phyloP scores from a whole-genome alignment of 148 eudicot genomes.

The Rhododendron williamsianum region DNA sequence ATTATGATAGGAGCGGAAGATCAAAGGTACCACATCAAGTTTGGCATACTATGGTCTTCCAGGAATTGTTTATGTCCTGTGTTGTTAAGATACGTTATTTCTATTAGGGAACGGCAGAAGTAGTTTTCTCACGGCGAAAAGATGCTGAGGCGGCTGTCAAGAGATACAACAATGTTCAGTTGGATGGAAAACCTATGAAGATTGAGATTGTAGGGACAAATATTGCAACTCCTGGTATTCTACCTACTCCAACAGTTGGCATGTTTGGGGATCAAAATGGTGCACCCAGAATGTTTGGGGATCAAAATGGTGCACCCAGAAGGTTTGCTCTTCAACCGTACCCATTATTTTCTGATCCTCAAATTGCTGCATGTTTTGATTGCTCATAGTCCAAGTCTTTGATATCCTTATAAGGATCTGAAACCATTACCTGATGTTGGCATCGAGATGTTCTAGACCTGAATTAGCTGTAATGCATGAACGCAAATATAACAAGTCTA shows the following conservation, averaged over 20 bases:
- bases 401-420: neutral
- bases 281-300: constrained; percentile 22
- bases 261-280: constrained; percentile 20
- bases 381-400: neutral
- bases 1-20: constrained; percentile 43
- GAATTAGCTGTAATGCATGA: neutral
- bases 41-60: constrained; percentile 13
- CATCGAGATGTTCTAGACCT: neutral
- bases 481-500: neutral
- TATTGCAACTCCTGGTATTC: constrained; percentile 13
- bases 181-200: constrained; percentile 53
- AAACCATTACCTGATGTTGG: neutral
- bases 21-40: constrained; percentile 30
- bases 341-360: neutral
- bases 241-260: constrained; percentile 13
- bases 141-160: constrained; percentile 44
- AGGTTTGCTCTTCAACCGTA: constrained; percentile 15
- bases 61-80: constrained; percentile 12
- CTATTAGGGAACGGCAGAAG: constrained; percentile 45
- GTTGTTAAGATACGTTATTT: constrained; percentile 17
- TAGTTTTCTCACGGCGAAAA: constrained; percentile 32
- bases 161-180: constrained; percentile 40
- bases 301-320: constrained; percentile 27
- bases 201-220: constrained; percentile 38
- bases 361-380: neutral